Base-by-base conservation (phyloP, 75 land plant species). In the Picea glauca region DNA sequence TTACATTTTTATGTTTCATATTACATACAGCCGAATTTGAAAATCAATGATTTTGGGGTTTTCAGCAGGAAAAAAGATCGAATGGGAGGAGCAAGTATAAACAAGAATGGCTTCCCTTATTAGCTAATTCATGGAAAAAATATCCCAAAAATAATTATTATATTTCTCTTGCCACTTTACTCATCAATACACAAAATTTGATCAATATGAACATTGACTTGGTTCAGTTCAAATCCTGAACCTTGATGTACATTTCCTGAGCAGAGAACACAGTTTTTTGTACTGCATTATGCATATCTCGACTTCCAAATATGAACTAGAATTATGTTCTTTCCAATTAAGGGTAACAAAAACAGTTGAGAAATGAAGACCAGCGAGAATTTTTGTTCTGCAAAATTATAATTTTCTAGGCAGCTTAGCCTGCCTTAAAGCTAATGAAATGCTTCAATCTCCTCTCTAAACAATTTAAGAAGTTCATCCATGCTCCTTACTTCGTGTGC, bases 401-500 rank as follows among this genome's bases (percentile, higher is more conserved):
- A 18, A 31, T 68, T 20, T 9, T 38, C 46, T 5, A 8, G 31
- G 30, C 26, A 26, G 12, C 66, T n/a, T 63, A 31, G 3, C 66
- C 30, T 20, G 54, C 56, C 15, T 68, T 17, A 4, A 74, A n/a
- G 33, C 76, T 74, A 84, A 57, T 35, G 84, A 78, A 62, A 82
- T 13, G 67, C 73, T 14, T 79, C 82, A 43, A 62, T 74, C 26
- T 89, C 87, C 35, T 80, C 86, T 76, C 81, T 85, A 81, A 95
- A 92, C 50, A 83, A 82, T 40, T 60, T 66, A 1, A 95, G 83
- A 43, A 95, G 75, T 65, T 82, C 85, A 4, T 86, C 87, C 38
- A 91, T 73, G 70, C 85, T 84, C 84, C 78, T 88, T 0, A 80
- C 84, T 31, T 77, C 79, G 75, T 87, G 90, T 33, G 85, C 90